Evolutionary conservation across 345 rosid species (phyloP).

Genomic region (Citrus australasica): DNA sequence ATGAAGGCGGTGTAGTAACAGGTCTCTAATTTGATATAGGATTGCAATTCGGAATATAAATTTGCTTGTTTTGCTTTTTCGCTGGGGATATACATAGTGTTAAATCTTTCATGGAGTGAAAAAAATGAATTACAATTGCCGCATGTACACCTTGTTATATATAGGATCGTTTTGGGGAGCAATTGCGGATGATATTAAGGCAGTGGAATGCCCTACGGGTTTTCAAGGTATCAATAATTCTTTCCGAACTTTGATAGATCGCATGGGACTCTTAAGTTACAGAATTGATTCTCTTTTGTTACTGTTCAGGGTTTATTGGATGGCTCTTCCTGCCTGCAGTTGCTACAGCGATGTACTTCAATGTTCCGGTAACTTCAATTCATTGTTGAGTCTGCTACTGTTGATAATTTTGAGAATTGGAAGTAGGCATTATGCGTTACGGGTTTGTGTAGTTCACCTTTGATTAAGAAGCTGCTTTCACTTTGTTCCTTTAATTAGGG

Average conservation of each 20-base stretch:
- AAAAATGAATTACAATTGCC: not conserved
- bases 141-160: not conserved
- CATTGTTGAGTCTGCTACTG: not conserved
- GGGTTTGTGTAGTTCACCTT: not conserved
- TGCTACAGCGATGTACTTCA: constrained; percentile 62
- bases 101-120: not conserved
- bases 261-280: not conserved
- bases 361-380: constrained; percentile 57
- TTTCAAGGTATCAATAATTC: constrained; percentile 54
- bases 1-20: constrained; percentile 55
- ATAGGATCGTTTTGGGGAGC: constrained; percentile 74
- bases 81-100: not conserved
- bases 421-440: not conserved
- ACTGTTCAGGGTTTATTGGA: constrained; percentile 54
- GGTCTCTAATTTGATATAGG: constrained; percentile 5
- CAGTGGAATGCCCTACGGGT: constrained; percentile 65
- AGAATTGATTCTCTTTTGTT: not conserved
- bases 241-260: not conserved
- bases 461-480: not conserved
- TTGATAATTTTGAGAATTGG: not conserved
- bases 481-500: constrained; percentile 36
- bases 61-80: not conserved
- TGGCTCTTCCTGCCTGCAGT: constrained; percentile 90
- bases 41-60: not conserved
- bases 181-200: constrained; percentile 56